Evolutionary conservation across 352 stramenopile species (phyloP).

Genomic region (Globisporangium acanthophoron): DNA sequence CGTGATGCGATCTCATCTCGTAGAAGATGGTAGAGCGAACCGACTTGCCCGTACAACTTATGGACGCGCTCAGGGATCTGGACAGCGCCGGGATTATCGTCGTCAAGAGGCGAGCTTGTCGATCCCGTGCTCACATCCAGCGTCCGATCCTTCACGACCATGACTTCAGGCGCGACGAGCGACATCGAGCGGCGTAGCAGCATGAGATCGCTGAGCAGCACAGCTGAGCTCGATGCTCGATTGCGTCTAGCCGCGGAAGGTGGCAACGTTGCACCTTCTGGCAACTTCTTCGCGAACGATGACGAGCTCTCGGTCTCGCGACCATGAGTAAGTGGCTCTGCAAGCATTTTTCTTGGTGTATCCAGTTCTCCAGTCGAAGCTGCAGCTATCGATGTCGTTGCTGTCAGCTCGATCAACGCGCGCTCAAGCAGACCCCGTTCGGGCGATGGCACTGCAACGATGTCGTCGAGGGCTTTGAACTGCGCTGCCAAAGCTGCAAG

Average conservation of each 20-base stretch:
- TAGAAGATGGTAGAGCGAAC: conserved; percentile 2
- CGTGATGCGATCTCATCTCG: conserved; percentile 4
- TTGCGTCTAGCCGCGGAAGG: background rate
- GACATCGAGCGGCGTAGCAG: conserved; percentile 8
- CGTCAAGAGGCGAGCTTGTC: background rate
- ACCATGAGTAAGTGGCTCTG: background rate
- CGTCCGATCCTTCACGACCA: background rate
- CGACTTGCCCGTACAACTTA: conserved; percentile 2
- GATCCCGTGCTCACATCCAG: background rate
- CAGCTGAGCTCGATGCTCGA: conserved; percentile 13
- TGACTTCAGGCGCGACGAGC: conserved; percentile 9
- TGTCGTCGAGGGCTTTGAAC: conserved; percentile 1
- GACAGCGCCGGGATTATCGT: background rate
- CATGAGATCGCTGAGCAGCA: conserved; percentile 24
- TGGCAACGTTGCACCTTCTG: background rate
- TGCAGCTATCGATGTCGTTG: background rate
- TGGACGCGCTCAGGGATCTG: conserved; percentile 1
- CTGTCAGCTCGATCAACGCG: conserved; percentile 7
- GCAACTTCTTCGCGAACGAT: background rate
- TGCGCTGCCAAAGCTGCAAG: conserved; percentile 2
- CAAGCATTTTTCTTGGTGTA: background rate
- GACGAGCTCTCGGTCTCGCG: background rate
- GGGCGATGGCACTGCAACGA: background rate
- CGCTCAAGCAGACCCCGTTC: conserved; percentile 12
- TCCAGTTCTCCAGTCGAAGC: background rate